A percentile compares a stretch with the other conserved stretches of the same genome.
Conservation (phyloP, 495 filamentous ascomycete species). For the Usnea hakonensis region DNA sequence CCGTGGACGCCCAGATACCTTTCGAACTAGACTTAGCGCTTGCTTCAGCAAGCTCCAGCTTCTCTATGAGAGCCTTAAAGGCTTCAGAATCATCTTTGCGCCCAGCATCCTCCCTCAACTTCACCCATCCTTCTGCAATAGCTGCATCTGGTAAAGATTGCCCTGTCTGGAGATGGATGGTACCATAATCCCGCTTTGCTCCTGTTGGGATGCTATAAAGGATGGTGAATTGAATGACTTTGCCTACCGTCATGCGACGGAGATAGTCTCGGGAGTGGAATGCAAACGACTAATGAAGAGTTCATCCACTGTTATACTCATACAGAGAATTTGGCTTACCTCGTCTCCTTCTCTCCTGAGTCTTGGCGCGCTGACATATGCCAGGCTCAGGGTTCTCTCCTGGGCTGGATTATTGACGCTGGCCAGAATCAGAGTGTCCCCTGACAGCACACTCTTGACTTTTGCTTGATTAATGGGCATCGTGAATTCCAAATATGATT, state of each 20-base stretch:
- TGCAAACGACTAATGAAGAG: constrained; percentile 53
- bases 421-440: constrained; percentile 79
- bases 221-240: constrained; percentile 73
- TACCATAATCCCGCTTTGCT: constrained; percentile 78
- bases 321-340: constrained; percentile 34
- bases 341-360: constrained; percentile 86
- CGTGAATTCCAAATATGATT: not conserved
- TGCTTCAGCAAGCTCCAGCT: constrained; percentile 68
- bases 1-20: constrained; percentile 61
- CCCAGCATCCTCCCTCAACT: constrained; percentile 85
- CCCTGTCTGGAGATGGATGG: constrained; percentile 62
- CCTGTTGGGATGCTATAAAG: constrained; percentile 77
- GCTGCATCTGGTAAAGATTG: constrained; percentile 68
- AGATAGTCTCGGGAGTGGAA: constrained; percentile 93
- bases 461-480: constrained; percentile 51
- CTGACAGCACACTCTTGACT: constrained; percentile 88
- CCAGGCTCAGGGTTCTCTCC: constrained; percentile 80
- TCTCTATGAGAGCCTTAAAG: constrained; percentile 58
- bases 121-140: constrained; percentile 81
- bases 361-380: constrained; percentile 82
- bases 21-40: constrained; percentile 68
- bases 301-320: not conserved
- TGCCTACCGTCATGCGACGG: constrained; percentile 74
- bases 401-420: constrained; percentile 62
- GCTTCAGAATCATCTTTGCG: constrained; percentile 78